Base-by-base conservation (phyloP, 164 flowering plant species). In the Annona cherimola region DNA sequence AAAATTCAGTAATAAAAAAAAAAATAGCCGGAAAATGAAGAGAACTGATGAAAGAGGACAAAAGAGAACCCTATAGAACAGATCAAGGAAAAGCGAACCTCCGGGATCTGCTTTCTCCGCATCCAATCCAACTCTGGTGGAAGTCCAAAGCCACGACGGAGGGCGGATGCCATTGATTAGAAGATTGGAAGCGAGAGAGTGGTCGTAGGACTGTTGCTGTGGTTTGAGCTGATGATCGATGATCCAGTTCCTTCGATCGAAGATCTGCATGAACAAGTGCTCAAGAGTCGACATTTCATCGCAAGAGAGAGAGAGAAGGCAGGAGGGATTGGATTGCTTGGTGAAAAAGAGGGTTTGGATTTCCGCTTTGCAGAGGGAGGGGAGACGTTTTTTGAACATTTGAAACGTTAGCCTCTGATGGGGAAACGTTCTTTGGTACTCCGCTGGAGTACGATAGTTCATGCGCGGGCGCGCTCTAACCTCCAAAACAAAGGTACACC, bases 241-340 rank as follows among this genome's bases (percentile, higher is more conserved):
- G 44, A 87, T 86, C 81, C 79, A 57, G 59, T 77, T 76, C 86
- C 83, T 89, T 67, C 89, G 75, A 55, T 91, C 94, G 82, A 90
- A 91, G 76, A 93, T 85, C 85, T 88, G 86, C 45, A 81, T 81
- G 60, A 93, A 77, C 42, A 93, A 82, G 82, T 83, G 88, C 86
- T 95, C 99, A 7, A 82, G 67, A 42, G 85, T 83, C 82, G 90
- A 39, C 96, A 72, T 72, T 59, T 70, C 55, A 18, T 18, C 41
- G 9, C 5, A 6, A 20, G 63, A 20, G 35, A 20, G 9, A 19
- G 63, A 61, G 39, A 59, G 39, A 67, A 20, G 3, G 50, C 14
- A 20, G 45, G 26, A 45, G 39, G 41, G 39, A 45, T 4, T 4
- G n/a, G n/a, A n/a, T n/a, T n/a, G n/a, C n/a, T n/a, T n/a, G n/a